Conservation (phyloP, 257 asterid genomes). For the Fraxinus excelsior region DNA sequence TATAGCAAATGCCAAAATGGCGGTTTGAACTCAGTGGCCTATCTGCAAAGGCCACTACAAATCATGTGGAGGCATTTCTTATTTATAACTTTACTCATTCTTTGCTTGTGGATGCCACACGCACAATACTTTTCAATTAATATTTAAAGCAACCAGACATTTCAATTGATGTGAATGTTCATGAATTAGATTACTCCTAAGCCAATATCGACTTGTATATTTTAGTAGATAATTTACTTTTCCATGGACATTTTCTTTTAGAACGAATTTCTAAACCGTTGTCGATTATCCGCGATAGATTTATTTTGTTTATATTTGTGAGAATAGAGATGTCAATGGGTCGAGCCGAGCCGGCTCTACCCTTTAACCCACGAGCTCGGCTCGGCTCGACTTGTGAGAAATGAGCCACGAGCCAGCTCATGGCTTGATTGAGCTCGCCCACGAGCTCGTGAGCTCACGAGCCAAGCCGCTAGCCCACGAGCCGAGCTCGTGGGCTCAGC, state of each 20-base stretch:
- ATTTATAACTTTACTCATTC: slow-evolving; percentile 4
- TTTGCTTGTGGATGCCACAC: slow-evolving; percentile 52
- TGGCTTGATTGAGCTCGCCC: no score
- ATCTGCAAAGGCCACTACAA: slow-evolving; percentile 25
- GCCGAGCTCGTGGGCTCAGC: no score
- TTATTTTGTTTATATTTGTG: background rate
- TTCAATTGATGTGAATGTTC: no score
- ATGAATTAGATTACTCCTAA: no score
- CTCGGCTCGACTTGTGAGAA: no score
- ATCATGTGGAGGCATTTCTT: slow-evolving; percentile 20
- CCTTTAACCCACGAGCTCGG: no score
- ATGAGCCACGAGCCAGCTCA: no score
- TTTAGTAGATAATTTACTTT: background rate
- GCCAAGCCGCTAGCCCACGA: no score
- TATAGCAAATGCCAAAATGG: background rate
- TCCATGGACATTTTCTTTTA: background rate
- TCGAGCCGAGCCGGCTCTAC: no score
- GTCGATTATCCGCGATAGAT: background rate
- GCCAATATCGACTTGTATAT: no score
- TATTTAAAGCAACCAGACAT: slow-evolving; percentile 17
- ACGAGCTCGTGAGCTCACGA: no score
- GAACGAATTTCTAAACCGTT: background rate
- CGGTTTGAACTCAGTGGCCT: background rate
- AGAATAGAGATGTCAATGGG: no score
- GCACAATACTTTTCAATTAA: slow-evolving; percentile 23